phyloP scores from a whole-genome alignment of 331 rosid species.

The Spiraea crenata region DNA sequence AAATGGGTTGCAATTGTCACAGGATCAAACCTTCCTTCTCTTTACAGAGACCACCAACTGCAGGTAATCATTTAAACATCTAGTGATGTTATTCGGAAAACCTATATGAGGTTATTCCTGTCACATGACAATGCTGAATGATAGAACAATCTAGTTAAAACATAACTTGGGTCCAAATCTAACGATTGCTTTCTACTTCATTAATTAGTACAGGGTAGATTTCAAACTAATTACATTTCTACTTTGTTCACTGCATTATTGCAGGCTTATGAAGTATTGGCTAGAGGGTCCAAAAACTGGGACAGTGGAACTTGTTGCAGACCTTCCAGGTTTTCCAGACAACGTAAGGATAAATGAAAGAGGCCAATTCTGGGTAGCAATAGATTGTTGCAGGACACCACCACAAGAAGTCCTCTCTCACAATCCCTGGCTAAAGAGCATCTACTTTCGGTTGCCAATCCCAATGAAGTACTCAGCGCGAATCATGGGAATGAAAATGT shows the following conservation, averaged over 20 bases:
- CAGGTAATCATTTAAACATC: slow-evolving; percentile 42
- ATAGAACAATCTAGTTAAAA: no score
- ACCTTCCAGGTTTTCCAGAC: slow-evolving; percentile 91
- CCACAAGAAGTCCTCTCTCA: slow-evolving; percentile 60
- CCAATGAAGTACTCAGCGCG: slow-evolving; percentile 65
- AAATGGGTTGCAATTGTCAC: slow-evolving; percentile 80
- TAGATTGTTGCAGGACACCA: slow-evolving; percentile 78
- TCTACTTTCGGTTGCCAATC: slow-evolving; percentile 72
- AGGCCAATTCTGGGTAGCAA: slow-evolving; percentile 88
- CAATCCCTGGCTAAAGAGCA: slow-evolving; percentile 77
- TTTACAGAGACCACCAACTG: slow-evolving; percentile 91
- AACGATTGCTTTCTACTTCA: no score
- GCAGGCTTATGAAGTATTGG: slow-evolving; percentile 71
- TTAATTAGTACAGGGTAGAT: no score
- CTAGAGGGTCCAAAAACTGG: slow-evolving; percentile 56
- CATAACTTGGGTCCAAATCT: not conserved
- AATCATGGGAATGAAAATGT: slow-evolving; percentile 82
- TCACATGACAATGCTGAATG: no score
- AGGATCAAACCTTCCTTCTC: slow-evolving; percentile 56
- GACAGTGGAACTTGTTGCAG: slow-evolving; percentile 45
- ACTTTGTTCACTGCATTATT: not conserved
- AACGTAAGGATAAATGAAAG: slow-evolving; percentile 71
- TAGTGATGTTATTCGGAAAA: no score
- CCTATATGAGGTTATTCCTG: no score
- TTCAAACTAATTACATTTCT: not conserved